Percentiles rank a stretch among this genome's conserved stretches.
phyloP scores from a whole-genome alignment of 2,329 filamentous ascomycete species.

The Cercospora sp. region DNA sequence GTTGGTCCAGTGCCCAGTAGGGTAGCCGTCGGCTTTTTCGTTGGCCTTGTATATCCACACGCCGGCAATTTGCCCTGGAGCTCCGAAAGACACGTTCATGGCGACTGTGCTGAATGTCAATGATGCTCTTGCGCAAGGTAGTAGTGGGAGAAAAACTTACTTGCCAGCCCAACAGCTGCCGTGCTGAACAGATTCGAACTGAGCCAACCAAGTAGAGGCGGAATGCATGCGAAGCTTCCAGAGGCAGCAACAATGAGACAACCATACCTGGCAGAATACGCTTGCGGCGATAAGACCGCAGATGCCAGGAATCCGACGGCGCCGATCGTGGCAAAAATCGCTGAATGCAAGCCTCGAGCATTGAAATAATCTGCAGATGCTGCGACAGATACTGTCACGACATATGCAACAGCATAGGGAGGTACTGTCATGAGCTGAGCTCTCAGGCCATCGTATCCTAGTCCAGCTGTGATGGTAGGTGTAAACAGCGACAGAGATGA shows the following conservation, averaged over 20 bases:
- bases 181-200: slow-evolving; percentile 67
- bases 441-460: slow-evolving; percentile 59
- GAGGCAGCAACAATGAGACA: slow-evolving; percentile 67
- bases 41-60: slow-evolving; percentile 72
- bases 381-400: slow-evolving; percentile 44
- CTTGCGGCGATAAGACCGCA: slow-evolving; percentile 60
- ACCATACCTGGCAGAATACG: slow-evolving; percentile 64
- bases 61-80: slow-evolving; percentile 68
- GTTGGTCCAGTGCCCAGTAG: slow-evolving; percentile 69
- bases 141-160: slow-evolving; percentile 36
- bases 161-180: slow-evolving; percentile 65
- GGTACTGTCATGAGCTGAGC: slow-evolving; percentile 40
- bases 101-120: slow-evolving; percentile 41
- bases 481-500: slow-evolving; percentile 33
- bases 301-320: slow-evolving; percentile 62
- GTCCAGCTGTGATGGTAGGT: slow-evolving; percentile 59
- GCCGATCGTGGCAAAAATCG: slow-evolving; percentile 52
- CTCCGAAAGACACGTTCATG: slow-evolving; percentile 67
- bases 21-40: slow-evolving; percentile 62
- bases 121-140: neutral
- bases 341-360: slow-evolving; percentile 55
- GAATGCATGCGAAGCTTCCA: slow-evolving; percentile 68
- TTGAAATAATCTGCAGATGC: slow-evolving; percentile 66
- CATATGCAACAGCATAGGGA: slow-evolving; percentile 41
- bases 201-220: slow-evolving; percentile 69